Evolutionary conservation across 176 grass and related monocot genomes (phyloP).

Genomic region (Bothriochloa decipiens): DNA sequence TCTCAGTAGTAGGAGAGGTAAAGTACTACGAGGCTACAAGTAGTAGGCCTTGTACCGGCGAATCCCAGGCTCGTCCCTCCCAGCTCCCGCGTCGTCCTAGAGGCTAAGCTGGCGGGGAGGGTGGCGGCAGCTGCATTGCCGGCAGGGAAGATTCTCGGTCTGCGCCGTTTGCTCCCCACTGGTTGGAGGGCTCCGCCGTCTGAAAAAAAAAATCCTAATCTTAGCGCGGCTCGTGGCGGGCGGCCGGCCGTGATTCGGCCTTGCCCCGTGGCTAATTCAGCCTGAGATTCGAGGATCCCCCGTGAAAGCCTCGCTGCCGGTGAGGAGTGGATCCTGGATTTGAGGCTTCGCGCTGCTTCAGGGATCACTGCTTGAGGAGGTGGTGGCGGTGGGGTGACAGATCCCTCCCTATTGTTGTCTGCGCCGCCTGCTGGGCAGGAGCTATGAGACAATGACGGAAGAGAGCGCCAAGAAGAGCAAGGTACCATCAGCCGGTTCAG

Average conservation of each 20-base stretch:
- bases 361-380: not conserved
- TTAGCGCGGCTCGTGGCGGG: conserved; percentile 12
- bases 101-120: conserved; percentile 19
- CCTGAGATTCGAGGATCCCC: conserved; percentile 12
- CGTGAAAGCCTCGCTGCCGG: not conserved
- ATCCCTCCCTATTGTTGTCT: conserved; percentile 28
- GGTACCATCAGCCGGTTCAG: conserved; percentile 32
- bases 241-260: conserved; percentile 2
- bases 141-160: not conserved
- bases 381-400: conserved; percentile 5
- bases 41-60: not conserved
- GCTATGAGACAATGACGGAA: conserved; percentile 76
- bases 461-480: conserved; percentile 78
- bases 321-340: conserved; percentile 34
- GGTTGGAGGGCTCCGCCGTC: conserved; percentile 21
- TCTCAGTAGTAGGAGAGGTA: not conserved
- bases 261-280: conserved; percentile 12
- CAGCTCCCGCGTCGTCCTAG: not conserved
- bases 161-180: not conserved
- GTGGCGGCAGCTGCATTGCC: conserved; percentile 41
- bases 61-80: not conserved
- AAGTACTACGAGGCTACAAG: conserved; percentile 11
- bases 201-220: conserved; percentile 13
- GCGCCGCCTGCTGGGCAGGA: conserved; percentile 43
- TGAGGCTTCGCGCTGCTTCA: not conserved